These are phyloP conservation scores for Xylariaceae sp. DNA, from an alignment of 2,329 filamentous ascomycete species.

Conservation along the genomic window DNA sequence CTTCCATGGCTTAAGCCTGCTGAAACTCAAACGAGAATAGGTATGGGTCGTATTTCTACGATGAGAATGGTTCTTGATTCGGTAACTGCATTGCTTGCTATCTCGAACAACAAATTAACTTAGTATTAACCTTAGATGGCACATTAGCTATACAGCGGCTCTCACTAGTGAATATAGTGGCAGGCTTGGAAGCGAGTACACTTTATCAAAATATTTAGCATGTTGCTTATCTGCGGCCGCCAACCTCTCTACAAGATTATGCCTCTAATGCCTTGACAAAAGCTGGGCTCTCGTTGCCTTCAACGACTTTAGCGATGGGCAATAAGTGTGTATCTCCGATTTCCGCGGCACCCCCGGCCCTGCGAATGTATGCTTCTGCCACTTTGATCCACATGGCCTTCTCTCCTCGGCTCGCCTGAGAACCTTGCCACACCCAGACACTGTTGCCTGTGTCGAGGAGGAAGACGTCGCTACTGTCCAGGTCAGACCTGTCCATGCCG, in stretches of 20 bases:
- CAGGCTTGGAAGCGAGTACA: no score
- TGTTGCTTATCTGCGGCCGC: no score
- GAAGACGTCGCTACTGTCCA: conserved; percentile 67
- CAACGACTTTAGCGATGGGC: conserved; percentile 61
- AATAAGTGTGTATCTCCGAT: conserved; percentile 49
- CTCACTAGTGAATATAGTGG: no score
- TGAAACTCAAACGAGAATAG: no score
- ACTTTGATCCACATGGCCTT: conserved; percentile 65
- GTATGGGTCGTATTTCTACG: no score
- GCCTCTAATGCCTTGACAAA: conserved; percentile 56
- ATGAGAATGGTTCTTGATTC: no score
- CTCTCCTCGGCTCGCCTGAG: conserved; percentile 61
- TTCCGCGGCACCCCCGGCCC: conserved; percentile 43
- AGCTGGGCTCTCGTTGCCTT: conserved; percentile 60
- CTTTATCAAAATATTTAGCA: no score
- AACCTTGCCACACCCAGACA: conserved; percentile 72
- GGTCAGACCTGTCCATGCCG: conserved; percentile 51
- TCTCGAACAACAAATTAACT: no score
- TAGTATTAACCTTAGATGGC: no score
- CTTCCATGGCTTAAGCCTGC: no score
- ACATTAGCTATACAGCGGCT: no score
- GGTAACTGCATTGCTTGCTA: no score
- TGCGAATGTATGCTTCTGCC: conserved; percentile 60
- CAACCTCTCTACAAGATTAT: background rate
- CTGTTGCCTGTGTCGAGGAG: conserved; percentile 62